phyloP scores from a whole-genome alignment of 2,329 filamentous ascomycete species.

The Aspergillus awamori region DNA sequence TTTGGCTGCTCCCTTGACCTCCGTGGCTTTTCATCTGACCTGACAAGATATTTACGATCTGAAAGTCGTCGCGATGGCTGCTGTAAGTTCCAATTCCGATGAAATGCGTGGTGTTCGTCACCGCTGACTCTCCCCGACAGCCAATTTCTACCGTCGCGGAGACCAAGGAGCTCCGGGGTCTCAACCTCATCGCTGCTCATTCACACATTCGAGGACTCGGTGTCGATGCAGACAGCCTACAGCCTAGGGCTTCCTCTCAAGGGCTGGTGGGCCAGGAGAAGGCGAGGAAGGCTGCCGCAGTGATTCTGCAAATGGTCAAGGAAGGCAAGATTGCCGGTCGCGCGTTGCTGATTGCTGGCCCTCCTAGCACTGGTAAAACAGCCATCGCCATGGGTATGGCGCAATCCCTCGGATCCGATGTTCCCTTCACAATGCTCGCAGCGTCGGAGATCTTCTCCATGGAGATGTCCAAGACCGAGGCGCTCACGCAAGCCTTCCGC shows the following conservation, averaged over 20 bases:
- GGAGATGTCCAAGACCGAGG: conserved; percentile 99
- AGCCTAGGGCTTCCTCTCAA: conserved; percentile 82
- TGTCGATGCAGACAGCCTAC: conserved; percentile 86
- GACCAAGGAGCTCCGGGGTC: conserved; percentile 90
- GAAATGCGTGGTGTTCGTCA: conserved; percentile 9
- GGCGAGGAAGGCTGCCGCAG: conserved; percentile 91
- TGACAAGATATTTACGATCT: conserved; percentile 13
- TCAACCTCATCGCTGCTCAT: conserved; percentile 97
- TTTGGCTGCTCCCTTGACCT: conserved; percentile 12
- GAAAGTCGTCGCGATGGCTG: conserved; percentile 36
- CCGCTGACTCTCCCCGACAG: conserved; percentile 36
- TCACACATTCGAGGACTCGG: conserved; percentile 96
- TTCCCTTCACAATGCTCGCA: conserved; percentile 93
- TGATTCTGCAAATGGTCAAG: conserved; percentile 98
- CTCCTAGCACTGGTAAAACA: conserved; percentile 96
- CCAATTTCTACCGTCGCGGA: conserved; percentile 84
- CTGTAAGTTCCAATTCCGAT: conserved; percentile 30
- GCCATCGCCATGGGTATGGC: conserved; percentile 99
- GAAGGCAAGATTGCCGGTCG: conserved; percentile 97
- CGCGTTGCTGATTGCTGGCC: conserved; percentile 91
- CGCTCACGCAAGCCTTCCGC: conserved; percentile 96
- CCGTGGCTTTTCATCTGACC: conserved; percentile 8
- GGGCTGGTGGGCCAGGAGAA: conserved; percentile 95
- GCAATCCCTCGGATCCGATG: conserved; percentile 89
- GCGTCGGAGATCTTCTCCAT: conserved; percentile 97